Base-by-base conservation (phyloP, 2,329 filamentous ascomycete genomes). In the Thielaviopsis ethacetica region DNA sequence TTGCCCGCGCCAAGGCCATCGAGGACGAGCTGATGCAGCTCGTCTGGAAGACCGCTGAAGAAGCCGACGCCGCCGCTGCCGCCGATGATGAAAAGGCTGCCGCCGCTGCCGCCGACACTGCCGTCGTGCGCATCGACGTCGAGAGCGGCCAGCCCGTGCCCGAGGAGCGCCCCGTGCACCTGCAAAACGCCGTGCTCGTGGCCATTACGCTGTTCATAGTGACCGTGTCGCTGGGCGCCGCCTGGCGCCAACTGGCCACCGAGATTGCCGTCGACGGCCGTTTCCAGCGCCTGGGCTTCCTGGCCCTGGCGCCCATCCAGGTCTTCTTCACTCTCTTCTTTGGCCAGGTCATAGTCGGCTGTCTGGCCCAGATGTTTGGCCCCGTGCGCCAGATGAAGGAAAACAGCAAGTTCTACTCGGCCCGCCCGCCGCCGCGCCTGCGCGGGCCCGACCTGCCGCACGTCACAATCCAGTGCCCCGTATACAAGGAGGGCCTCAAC, bases 251-350 rank as follows among this genome's bases (percentile, higher is more conserved):
- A 67, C 73, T 91, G 58, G 83, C 83, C 38, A 80, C 86, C 59
- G 82, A 89, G 68, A 76, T 83, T 13, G 76, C 77, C 1, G 79
- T 86, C 44, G 86, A 90, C 66, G 71, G 75, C 47, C 76, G 71
- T 62, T 88, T 79, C 66, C 70, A 73, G 21, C 83, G 86, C 0
- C 71, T 89, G 27, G 82, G 77, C 1, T 80, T 91, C 62, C 67
- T 88, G 12, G 75, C 75, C 2, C 72, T 90, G 44, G 80, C 80
- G 19, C 86, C 86, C 0, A 72, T 90, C 34, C 85, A 89, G 67
- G 75, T 89, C 61, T 89, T 90, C 75, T 89, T 91, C 72, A 88
- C 86, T 2, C 76, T 91, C 65, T 88, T 91, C 74, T 90, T 91
- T 67, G 83, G 77, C 22, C 85, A 90, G 69, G 86, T 89, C 66